These are phyloP conservation scores for Calonectria honghensis DNA, from an alignment of 2,329 filamentous ascomycete species.

Conservation along the genomic window DNA sequence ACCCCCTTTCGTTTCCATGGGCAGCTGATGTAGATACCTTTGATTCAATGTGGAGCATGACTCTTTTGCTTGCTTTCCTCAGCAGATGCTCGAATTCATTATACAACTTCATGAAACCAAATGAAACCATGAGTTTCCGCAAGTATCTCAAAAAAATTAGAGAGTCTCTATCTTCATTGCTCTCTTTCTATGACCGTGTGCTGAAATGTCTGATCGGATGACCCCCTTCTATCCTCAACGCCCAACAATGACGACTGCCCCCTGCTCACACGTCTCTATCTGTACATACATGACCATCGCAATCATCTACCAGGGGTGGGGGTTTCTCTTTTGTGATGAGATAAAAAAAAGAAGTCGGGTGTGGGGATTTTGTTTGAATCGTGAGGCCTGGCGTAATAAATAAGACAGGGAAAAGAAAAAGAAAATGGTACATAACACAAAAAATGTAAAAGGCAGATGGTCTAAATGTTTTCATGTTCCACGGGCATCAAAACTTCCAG, in stretches of 20 bases:
- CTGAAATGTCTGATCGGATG: slow-evolving; percentile 50
- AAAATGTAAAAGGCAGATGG: slow-evolving; percentile 28
- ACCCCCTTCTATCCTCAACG: slow-evolving; percentile 57
- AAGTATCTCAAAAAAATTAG: slow-evolving; percentile 34
- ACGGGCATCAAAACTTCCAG: slow-evolving; percentile 74
- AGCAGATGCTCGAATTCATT: not conserved
- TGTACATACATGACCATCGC: slow-evolving; percentile 55
- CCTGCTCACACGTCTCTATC: slow-evolving; percentile 49
- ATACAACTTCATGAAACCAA: not conserved
- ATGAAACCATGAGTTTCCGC: not conserved
- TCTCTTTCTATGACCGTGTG: slow-evolving; percentile 54
- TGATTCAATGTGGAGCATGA: not conserved
- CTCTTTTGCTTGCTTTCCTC: not conserved
- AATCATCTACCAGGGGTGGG: slow-evolving; percentile 39
- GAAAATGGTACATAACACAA: slow-evolving; percentile 15
- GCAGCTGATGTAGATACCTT: slow-evolving; percentile 1
- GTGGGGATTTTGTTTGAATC: slow-evolving; percentile 20
- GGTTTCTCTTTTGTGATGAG: slow-evolving; percentile 29
- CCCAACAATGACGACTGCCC: slow-evolving; percentile 54
- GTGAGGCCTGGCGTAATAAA: slow-evolving; percentile 18
- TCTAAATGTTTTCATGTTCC: slow-evolving; percentile 55
- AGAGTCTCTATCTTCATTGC: slow-evolving; percentile 52
- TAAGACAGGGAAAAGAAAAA: slow-evolving; percentile 23
- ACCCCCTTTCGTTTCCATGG: not conserved
- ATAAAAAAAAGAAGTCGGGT: slow-evolving; percentile 37